A percentile compares a stretch with the other conserved stretches of the same genome.
These are phyloP conservation scores for Fusarium coffeatum DNA, from an alignment of 2,329 filamentous ascomycete species.

Conservation along the genomic window DNA sequence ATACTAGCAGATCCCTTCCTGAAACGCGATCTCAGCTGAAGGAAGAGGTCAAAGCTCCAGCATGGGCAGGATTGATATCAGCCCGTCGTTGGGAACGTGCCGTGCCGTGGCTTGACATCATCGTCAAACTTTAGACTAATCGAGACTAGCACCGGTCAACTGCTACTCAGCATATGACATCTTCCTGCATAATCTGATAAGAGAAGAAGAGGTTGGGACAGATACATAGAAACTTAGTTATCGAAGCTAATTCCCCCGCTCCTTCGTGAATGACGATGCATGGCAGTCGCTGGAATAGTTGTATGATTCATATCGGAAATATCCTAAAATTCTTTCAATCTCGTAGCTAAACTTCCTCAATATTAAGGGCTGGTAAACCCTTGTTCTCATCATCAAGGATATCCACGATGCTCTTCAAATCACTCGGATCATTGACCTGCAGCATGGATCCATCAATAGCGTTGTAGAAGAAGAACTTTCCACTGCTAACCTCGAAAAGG, in stretches of 20 bases:
- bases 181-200: background rate
- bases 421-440: fast-evolving
- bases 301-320: background rate
- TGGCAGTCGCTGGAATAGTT: too few relatives aligned
- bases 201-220: background rate
- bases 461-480: background rate
- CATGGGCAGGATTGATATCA: background rate
- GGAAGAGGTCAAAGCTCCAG: background rate
- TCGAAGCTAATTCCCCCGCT: too few relatives aligned
- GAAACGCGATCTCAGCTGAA: background rate
- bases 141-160: background rate
- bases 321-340: background rate
- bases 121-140: background rate
- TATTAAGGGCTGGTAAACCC: background rate
- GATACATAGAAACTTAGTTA: background rate
- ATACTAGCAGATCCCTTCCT: background rate
- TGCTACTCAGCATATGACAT: background rate
- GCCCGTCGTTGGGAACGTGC: background rate
- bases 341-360: background rate
- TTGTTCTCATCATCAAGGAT: background rate
- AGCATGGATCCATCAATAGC: background rate
- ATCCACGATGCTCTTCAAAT: background rate
- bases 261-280: background rate
- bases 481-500: background rate
- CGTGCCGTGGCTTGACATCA: background rate